Conservation (phyloP, 2,329 filamentous ascomycete genomes). For the Calonectria naviculata region DNA sequence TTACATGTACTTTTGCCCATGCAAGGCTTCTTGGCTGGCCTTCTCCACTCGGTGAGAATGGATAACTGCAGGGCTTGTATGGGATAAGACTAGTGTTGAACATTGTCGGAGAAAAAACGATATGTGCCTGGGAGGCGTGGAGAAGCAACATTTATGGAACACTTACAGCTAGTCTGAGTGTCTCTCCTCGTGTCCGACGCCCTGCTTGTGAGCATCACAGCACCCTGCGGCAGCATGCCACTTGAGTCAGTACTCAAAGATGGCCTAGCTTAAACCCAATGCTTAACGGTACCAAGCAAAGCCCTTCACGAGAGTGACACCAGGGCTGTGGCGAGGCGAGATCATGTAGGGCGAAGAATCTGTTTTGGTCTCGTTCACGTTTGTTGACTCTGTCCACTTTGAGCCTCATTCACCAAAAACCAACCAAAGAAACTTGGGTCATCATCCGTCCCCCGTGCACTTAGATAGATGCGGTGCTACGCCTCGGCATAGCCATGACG, state of each 20-base stretch:
- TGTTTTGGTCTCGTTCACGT: neutral
- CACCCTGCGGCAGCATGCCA: neutral
- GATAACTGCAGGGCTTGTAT: neutral
- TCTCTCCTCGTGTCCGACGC: neutral
- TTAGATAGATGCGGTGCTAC: neutral
- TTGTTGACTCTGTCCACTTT: neutral
- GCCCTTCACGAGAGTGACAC: neutral
- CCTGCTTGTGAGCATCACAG: neutral
- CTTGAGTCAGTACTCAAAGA: neutral
- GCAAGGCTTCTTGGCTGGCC: neutral
- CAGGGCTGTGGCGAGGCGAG: neutral
- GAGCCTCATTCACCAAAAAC: neutral
- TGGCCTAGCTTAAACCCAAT: neutral
- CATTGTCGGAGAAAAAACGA: neutral
- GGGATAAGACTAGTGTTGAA: neutral
- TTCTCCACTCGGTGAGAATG: neutral
- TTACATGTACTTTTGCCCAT: neutral
- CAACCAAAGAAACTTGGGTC: neutral
- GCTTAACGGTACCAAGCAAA: neutral
- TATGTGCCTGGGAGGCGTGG: neutral
- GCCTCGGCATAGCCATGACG: neutral
- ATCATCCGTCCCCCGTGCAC: neutral
- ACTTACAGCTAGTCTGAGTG: neutral
- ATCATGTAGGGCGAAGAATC: neutral
- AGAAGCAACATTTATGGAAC: neutral